A percentile compares a stretch with the other conserved stretches of the same genome.
These are phyloP conservation scores for Saccharomyces hybrid DNA, from an alignment of 1,139 yeast species.

Conservation along the genomic window DNA sequence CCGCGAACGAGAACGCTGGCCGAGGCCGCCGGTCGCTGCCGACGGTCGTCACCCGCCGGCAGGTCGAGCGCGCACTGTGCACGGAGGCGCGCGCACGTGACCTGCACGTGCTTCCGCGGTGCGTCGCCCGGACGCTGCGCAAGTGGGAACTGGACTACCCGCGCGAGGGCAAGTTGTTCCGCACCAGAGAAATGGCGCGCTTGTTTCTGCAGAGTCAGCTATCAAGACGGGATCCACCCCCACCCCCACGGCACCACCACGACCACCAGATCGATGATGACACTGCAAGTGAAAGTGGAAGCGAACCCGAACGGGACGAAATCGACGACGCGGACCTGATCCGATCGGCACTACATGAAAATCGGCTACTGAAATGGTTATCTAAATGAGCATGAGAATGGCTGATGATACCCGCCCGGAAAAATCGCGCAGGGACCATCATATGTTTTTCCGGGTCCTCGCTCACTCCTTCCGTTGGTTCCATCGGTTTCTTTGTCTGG, in stretches of 20 bases:
- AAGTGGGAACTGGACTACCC: conserved; percentile 21
- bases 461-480: not conserved
- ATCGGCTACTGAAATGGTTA: not conserved
- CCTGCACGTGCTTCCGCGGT: conserved; percentile 1
- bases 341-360: not conserved
- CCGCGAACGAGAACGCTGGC: no score
- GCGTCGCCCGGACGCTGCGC: conserved; percentile 17
- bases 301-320: not conserved
- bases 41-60: no score
- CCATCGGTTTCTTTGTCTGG: not conserved
- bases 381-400: no score
- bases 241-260: not conserved
- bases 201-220: conserved; percentile 2
- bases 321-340: not conserved
- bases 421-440: not conserved
- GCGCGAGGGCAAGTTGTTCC: conserved; percentile 22
- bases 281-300: not conserved
- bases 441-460: no score
- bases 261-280: no score
- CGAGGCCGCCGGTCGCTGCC: no score
- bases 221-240: not conserved
- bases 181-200: conserved; percentile 14
- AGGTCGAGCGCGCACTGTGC: no score
- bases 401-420: no score
- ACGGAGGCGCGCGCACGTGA: conserved; percentile 4